Evolutionary conservation across 805 yeast genomes (phyloP), one percentile per base, ranked within the genome.

Genomic region (Yamadazyma laniorum): DNA sequence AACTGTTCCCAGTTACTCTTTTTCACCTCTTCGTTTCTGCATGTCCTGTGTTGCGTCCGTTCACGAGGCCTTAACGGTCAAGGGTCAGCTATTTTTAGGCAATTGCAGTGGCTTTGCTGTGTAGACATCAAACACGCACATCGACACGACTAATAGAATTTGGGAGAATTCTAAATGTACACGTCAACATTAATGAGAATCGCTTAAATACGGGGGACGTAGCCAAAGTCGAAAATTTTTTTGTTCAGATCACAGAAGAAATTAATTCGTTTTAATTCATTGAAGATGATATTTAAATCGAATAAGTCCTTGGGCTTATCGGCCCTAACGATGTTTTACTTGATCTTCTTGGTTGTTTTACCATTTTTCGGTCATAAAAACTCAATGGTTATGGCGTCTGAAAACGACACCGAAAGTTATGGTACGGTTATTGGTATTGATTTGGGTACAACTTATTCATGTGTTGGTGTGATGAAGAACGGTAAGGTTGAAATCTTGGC

Each of bases 401-500:
- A 62, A 25, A 56, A 49, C 41, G 53, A 40, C 18, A 44, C 40
- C 22, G 70, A 63, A 29, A 57, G 48, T 45, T 68, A 68, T 48
- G 74, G 74, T 44, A 67, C 74, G 22, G 74, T 68, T n/a, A 68
- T 82, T 47, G 88, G 90, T 67, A 82, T 82, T 59, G 90, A 82
- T 71, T 79, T 82, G 67, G 90, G 90, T 72, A 82, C 90, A 43
- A 88, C 95, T 43, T 88, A 88, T 75, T 88, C 96, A 36, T 89
- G 96, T 80, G 96, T 89, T 48, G 96, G 95, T 55, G 95, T 88
- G 61, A 88, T 88, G 75, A 75, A 88, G 56, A 85, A 85, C 61
- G 95, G 91, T 53, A 77, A 85, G 63, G 97, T 90, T 37, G 97
- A 90, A 71, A 90, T 89, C 67, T 85, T 89, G 62, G 96, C 97